A percentile compares a stretch with the other conserved stretches of the same genome.
These are phyloP conservation scores for Sergeia podlipaevii DNA, from an alignment of 208 protist genomes.

Conservation along the genomic window DNA sequence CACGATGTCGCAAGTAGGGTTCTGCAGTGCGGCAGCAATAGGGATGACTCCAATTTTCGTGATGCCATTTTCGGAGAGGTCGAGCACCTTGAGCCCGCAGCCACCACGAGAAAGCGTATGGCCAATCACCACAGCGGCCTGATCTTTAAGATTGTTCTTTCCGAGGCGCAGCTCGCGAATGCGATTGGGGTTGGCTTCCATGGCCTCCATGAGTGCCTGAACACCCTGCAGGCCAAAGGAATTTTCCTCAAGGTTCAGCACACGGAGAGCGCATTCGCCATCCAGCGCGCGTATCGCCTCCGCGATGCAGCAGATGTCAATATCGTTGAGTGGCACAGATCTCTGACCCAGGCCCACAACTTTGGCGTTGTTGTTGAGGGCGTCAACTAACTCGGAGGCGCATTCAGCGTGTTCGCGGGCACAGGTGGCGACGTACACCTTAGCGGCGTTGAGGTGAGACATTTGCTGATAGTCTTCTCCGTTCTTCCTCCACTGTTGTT, in stretches of 20 bases:
- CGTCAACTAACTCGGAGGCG: conserved; percentile 59
- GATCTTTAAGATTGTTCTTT: conserved; percentile 83
- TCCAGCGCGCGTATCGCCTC: conserved; percentile 45
- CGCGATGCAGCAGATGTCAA: conserved; percentile 73
- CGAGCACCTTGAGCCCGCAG: conserved; percentile 84
- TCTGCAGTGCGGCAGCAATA: conserved; percentile 59
- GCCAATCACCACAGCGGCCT: conserved; percentile 75
- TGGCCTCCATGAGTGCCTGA: conserved; percentile 70
- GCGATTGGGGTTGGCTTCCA: conserved; percentile 70
- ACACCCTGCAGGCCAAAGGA: conserved; percentile 75
- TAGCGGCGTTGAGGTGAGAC: conserved; percentile 21
- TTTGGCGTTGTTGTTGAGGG: conserved; percentile 60
- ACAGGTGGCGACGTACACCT: conserved; percentile 67
- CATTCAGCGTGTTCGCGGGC: conserved; percentile 59
- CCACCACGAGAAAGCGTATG: conserved; percentile 60
- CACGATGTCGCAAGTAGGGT: conserved; percentile 58
- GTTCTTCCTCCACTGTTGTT: neutral
- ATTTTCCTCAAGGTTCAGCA: conserved; percentile 82
- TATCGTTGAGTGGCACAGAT: conserved; percentile 56
- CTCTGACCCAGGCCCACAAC: conserved; percentile 41
- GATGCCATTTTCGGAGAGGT: conserved; percentile 84
- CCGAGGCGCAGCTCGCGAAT: conserved; percentile 82
- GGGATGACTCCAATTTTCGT: conserved; percentile 80
- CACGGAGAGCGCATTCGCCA: conserved; percentile 36
- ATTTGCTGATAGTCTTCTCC: conserved; percentile 4